Base-by-base conservation (phyloP, 2,329 filamentous ascomycete species). In the Cercospora sp. region DNA sequence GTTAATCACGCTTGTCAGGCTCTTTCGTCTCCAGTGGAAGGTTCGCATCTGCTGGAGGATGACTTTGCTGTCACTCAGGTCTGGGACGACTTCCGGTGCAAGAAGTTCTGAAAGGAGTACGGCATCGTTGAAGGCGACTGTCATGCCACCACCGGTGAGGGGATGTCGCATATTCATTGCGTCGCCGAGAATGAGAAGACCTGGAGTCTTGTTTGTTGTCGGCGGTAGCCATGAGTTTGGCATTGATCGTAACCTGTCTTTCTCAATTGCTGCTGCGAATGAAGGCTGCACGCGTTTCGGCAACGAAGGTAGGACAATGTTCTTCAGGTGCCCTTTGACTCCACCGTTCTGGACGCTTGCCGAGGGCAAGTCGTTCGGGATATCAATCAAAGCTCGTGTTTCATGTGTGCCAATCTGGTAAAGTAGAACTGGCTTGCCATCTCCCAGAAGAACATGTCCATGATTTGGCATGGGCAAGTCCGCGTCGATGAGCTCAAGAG, bases 121-220 rank as follows among this genome's bases (percentile, higher is more conserved):
- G 1, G 92, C 94, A 77, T 99, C 95, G 81, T 94, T 97, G 80
- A 99, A 91, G 1, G 93, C 95, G 1, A 98, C 95, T 0, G 94
- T 98, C 95, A 99, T 99, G 74, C 95, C 95, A 72, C 95, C 95
- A 63, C 95, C 95, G 0, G 95, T 99, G 12, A 99, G 86, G 1
- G 95, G 95, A 81, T 99, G 95, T n/a, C 95, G 91, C 95, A 99
- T 99, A 83, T 99, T 99, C 86, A 97, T 90, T 13, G 95, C 94
- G 78, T 99, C 95, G 68, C 95, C 95, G 8, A 98, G 86, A 40
- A 99, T 84, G 60, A 97, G 85, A 68, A 97, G 82, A 3, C 92
- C 92, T 1, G 89, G 87, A 10, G 87, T 86, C 55, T 85, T 86
- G 77, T 91, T 91, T 68, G 91, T 91, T 0, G 88, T 86, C 0